Evolutionary conservation across 2,329 filamentous ascomycete species (phyloP), one percentile per base, ranked within the genome.

Genomic region (Cytospora leucostoma): DNA sequence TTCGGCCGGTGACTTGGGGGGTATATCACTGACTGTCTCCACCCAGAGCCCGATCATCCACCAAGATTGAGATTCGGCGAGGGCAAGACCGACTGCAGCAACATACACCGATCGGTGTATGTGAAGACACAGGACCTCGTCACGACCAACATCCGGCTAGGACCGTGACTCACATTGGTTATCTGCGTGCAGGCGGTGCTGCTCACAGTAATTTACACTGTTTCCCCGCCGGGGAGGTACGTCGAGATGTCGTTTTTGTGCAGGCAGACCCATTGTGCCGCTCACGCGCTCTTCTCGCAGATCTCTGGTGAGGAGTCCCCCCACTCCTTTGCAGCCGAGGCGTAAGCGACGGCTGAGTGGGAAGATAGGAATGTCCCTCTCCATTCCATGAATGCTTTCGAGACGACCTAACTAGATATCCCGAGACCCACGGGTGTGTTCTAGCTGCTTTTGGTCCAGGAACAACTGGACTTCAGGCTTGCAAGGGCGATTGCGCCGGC

Each of bases 201-300:
- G 74, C 37, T 73, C 34, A 68, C 67, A 7, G 56, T 68, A 33
- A 37, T 66, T 21, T 76, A 72, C 68, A 71, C 69, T 58, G 32
- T 74, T 58, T 67, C 68, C 27, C 71, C 72, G 19, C 73, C 73
- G 2, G 71, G 73, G 15, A 70, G 69, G 17, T 74, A 74, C 59
- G 68, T 76, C 11, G 65, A 70, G 53, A 72, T 75, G 71, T 72
- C 72, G 5, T 47, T 75, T 70, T 72, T 71, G 5, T 47, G 71
- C 59, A 68, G 68, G 59, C 69, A 74, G 53, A 70, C 68, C 13
- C 72, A 71, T 54, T 58, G 54, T 12, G 47, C 57, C 54, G 49
- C 55, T 13, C 27, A 33, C 21, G 55, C 57, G 17, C 53, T 27
- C 44, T 52, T 34, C 15, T 62, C 44, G 21, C 34, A 62, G 34